phyloP scores from a whole-genome alignment of 1,284 basidiomycete species.

The Tylopilus sp. region DNA sequence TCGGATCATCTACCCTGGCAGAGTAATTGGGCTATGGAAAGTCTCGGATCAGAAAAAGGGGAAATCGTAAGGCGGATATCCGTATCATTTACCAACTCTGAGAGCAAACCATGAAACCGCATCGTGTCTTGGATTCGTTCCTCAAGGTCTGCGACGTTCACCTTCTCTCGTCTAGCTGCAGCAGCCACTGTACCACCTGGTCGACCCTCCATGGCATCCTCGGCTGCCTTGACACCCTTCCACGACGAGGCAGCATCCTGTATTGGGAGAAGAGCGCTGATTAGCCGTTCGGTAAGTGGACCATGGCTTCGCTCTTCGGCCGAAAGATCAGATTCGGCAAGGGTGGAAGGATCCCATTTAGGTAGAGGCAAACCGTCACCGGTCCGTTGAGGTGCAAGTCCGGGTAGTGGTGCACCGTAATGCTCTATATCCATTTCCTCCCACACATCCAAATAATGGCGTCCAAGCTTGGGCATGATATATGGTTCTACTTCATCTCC shows the following conservation, averaged over 20 bases:
- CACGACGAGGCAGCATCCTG: slow-evolving; percentile 55
- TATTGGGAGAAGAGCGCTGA: slow-evolving; percentile 72
- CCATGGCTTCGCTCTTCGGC: slow-evolving; percentile 75
- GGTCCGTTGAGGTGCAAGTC: slow-evolving; percentile 35
- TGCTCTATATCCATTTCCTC: slow-evolving; percentile 79
- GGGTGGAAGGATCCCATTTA: slow-evolving; percentile 71
- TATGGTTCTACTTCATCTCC: slow-evolving; percentile 85
- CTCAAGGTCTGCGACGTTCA: slow-evolving; percentile 70
- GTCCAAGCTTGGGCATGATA: slow-evolving; percentile 81
- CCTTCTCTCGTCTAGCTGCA: slow-evolving; percentile 64
- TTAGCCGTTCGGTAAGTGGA: slow-evolving; percentile 74
- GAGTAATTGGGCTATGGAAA: slow-evolving; percentile 68
- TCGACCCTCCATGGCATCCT: slow-evolving; percentile 77
- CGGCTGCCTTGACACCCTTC: slow-evolving; percentile 74
- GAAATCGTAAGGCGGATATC: slow-evolving; percentile 2
- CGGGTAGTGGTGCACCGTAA: slow-evolving; percentile 43
- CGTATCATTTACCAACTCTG: slow-evolving; percentile 46
- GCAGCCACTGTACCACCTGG: slow-evolving; percentile 71
- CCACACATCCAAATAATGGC: slow-evolving; percentile 89
- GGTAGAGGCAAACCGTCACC: slow-evolving; percentile 24
- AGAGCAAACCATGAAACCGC: slow-evolving; percentile 63
- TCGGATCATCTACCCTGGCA: slow-evolving; percentile 85
- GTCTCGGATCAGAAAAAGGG: slow-evolving; percentile 16
- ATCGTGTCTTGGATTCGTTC: slow-evolving; percentile 67
- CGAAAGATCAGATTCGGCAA: slow-evolving; percentile 59